Evolutionary conservation across 768 basidiomycete species (phyloP), one percentile per base, ranked within the genome.

Genomic region (Chalciporus sphaerocephalus): DNA sequence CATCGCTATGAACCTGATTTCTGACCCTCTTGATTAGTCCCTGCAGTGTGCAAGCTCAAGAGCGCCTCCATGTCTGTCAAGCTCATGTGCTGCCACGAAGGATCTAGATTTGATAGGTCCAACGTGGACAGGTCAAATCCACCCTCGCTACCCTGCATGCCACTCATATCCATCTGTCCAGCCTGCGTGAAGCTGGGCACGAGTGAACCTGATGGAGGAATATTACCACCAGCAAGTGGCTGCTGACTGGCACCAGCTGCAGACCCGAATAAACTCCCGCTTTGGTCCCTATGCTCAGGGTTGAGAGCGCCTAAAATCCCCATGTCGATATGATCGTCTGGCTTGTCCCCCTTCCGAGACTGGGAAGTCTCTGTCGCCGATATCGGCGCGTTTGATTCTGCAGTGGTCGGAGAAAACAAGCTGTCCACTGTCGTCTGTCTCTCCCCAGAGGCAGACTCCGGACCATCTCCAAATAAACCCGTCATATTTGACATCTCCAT

Each of bases 21-120:
- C 44, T 64, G 59, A 12, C 37, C 46, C 36, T 58, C 66, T 10
- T 56, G 55, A 23, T 47, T 58, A 18, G 28, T 44, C 40, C 55
- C 61, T 16, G 52, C 32, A 7, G 62, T 46, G 12, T 68, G 65
- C 65, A 80, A 74, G 37, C 66, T 70, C 56, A 82, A 61, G 40
- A 83, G 68, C 15, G 72, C 69, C 35, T 78, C 77, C 76, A 83
- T 77, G 52, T 78, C 78, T 38, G 61, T 62, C 50, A 80, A 71
- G 48, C 65, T 70, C 62, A 80, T 70, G 27, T 70, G 76, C 5
- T 63, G 51, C 42, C 67, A 76, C 30, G 66, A 65, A 20, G 70
- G 53, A 42, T 66, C 65, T 40, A 81, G 62, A 20, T 69, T 67
- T 6, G 73, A 68, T 5, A 79, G 60, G 53, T 79, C 77, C 22